Conservation (phyloP, 2,329 filamentous ascomycete genomes). For the Talaromyces sp. region DNA sequence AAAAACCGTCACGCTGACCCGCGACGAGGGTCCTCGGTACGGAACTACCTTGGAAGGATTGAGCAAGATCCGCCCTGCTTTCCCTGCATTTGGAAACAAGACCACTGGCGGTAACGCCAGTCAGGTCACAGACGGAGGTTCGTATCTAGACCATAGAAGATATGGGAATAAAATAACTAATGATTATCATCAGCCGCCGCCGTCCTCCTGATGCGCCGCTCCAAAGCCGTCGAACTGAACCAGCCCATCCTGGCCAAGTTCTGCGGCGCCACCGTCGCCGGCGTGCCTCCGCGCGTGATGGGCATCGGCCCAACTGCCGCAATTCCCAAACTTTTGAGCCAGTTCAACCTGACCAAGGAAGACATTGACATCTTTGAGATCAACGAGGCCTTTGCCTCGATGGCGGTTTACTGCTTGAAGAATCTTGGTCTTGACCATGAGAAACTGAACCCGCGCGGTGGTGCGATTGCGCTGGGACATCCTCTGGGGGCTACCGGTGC, state of each 20-base stretch:
- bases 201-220: constrained; percentile 88
- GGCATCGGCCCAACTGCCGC: constrained; percentile 64
- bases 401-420: constrained; percentile 90
- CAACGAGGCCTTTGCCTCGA: constrained; percentile 96
- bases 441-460: constrained; percentile 87
- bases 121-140: constrained; percentile 87
- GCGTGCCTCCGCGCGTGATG: constrained; percentile 91
- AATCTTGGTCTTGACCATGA: constrained; percentile 58
- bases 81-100: constrained; percentile 79
- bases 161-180: background rate
- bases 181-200: constrained; percentile 59
- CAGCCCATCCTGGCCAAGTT: constrained; percentile 95
- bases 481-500: constrained; percentile 86
- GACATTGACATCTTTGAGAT: constrained; percentile 90
- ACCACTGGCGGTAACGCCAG: constrained; percentile 91
- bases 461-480: constrained; percentile 88
- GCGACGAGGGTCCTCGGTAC: constrained; percentile 84
- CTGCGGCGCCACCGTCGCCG: constrained; percentile 83
- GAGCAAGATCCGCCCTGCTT: constrained; percentile 80
- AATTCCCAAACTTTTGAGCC: constrained; percentile 73
- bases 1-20: constrained; percentile 71
- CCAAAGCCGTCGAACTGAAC: constrained; percentile 75
- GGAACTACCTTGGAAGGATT: constrained; percentile 83
- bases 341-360: constrained; percentile 70
- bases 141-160: background rate